Percentiles rank a stretch among this genome's conserved stretches.
Evolutionary conservation across 129 eudicot genomes (phyloP).

Genomic region (Daucus carota): DNA sequence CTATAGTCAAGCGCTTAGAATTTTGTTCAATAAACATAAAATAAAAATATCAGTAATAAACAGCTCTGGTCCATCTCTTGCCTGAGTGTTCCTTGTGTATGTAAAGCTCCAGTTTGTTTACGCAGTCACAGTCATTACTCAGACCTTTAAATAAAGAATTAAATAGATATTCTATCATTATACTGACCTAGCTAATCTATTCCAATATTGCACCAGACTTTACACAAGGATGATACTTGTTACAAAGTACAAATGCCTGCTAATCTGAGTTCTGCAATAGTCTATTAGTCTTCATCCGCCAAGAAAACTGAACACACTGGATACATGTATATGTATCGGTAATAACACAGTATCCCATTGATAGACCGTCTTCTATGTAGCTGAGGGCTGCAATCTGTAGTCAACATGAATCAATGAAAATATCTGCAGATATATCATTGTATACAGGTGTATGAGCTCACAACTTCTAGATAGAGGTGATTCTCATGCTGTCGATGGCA

Average conservation of each 20-base stretch:
- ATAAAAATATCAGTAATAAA: too few relatives aligned
- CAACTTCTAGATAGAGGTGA: conserved; percentile 24
- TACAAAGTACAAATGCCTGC: background rate
- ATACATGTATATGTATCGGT: background rate
- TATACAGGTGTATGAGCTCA: background rate
- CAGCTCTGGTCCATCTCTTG: background rate
- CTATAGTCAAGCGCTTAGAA: too few relatives aligned
- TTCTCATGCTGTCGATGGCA: conserved; percentile 20
- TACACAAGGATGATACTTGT: too few relatives aligned
- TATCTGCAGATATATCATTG: background rate
- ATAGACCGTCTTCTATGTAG: background rate
- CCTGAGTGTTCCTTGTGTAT: background rate
- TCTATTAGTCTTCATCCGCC: background rate
- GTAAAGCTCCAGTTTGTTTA: background rate
- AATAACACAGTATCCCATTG: background rate
- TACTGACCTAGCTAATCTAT: background rate
- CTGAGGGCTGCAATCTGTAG: background rate
- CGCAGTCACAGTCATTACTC: background rate
- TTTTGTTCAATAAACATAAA: background rate
- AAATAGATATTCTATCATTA: background rate
- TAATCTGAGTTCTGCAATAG: background rate
- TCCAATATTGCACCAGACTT: background rate
- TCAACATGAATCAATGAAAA: background rate
- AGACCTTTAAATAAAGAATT: background rate
- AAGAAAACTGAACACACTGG: background rate